A percentile compares a stretch with the other conserved stretches of the same genome.
Conservation (phyloP, 192 early-diverging fungal genomes). For the Backusella liffmaniae region DNA sequence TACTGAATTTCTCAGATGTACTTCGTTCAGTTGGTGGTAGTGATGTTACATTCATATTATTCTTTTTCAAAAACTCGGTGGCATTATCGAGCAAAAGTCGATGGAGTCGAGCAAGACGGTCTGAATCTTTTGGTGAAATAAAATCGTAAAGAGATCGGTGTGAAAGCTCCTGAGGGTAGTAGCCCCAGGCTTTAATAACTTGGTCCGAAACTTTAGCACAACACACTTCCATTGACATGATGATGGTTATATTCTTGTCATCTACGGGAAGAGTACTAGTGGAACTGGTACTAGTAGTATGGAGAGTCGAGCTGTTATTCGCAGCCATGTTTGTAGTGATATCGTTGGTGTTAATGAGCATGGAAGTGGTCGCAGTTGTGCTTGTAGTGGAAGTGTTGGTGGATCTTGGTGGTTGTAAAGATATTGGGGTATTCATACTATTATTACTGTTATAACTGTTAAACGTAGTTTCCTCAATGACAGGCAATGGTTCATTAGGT, state of each 20-base stretch:
- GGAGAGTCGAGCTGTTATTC: background rate
- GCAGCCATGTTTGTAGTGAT: background rate
- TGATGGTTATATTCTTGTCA: constrained; percentile 28
- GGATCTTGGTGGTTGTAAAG: background rate
- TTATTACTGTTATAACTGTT: background rate
- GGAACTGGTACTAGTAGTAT: constrained; percentile 19
- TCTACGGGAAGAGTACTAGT: constrained; percentile 30
- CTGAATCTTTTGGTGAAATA: constrained; percentile 40
- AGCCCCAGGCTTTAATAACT: constrained; percentile 47
- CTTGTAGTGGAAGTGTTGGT: background rate
- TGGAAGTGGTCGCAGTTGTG: background rate
- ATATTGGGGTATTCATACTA: background rate
- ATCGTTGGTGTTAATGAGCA: background rate
- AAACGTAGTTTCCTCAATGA: background rate
- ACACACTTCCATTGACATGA: constrained; percentile 50
- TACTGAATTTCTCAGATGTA: constrained; percentile 35
- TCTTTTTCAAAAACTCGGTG: constrained; percentile 7
- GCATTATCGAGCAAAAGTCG: constrained; percentile 42
- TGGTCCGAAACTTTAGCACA: constrained; percentile 57
- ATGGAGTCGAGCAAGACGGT: constrained; percentile 39
- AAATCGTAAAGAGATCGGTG: constrained; percentile 53
- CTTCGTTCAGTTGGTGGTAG: constrained; percentile 23
- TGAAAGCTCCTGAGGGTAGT: constrained; percentile 54
- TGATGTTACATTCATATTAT: background rate
- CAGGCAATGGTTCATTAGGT: background rate